Conservation (phyloP, 768 basidiomycete species). For the Boletus sp. region DNA sequence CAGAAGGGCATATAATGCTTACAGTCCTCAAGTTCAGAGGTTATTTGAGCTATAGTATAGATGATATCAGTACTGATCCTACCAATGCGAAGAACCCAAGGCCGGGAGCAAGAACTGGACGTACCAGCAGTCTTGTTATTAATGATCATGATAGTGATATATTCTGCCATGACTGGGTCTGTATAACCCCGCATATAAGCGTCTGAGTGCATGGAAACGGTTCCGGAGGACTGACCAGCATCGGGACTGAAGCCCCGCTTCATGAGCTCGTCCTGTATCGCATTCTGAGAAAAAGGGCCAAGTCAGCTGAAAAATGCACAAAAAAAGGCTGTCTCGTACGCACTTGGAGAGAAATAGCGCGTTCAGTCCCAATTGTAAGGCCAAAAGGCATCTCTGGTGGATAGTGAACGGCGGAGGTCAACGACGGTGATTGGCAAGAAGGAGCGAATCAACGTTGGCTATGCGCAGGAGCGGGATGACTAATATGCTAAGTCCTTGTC, state of each 20-base stretch:
- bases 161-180: constrained; percentile 94
- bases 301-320: constrained; percentile 15
- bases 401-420: constrained; percentile 20
- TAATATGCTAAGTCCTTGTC: constrained; percentile 23
- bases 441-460: constrained; percentile 23
- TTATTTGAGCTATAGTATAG: constrained; percentile 67
- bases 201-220: constrained; percentile 3
- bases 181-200: constrained; percentile 7
- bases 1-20: constrained; percentile 13
- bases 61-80: constrained; percentile 6
- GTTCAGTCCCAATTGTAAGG: constrained; percentile 76
- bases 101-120: constrained; percentile 22
- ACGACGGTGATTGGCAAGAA: constrained; percentile 29
- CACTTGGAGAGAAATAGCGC: constrained; percentile 70
- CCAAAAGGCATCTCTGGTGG: constrained; percentile 60
- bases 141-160: constrained; percentile 93
- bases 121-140: constrained; percentile 82
- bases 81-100: background rate
- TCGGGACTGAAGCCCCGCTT: constrained; percentile 73
- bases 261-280: constrained; percentile 80
- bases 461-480: constrained; percentile 21
- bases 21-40: constrained; percentile 85
- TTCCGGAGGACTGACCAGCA: constrained; percentile 50
- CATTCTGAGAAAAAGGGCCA: constrained; percentile 45
- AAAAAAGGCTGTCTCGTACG: constrained; percentile 11